Percentiles rank a stretch among this genome's conserved stretches.
Conservation (phyloP, 495 filamentous ascomycete species). For the Daldinia bambusicola region DNA sequence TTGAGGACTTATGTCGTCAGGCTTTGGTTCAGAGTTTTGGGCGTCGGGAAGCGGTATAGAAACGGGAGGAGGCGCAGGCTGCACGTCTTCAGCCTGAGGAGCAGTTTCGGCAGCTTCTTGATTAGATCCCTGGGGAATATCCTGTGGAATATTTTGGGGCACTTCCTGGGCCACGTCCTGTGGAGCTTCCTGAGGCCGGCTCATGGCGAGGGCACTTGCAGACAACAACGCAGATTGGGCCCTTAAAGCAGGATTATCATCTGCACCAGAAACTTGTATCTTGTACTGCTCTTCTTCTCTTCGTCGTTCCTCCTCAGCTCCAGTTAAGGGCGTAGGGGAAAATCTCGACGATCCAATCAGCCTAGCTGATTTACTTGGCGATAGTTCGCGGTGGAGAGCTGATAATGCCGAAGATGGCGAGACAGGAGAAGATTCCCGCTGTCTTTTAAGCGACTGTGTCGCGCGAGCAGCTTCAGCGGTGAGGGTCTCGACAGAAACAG, state of each 20-base stretch:
- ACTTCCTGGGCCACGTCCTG: slow-evolving; percentile 37
- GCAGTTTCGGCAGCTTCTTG: slow-evolving; percentile 35
- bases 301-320: slow-evolving; percentile 65
- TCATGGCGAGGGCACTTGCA: slow-evolving; percentile 60
- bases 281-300: slow-evolving; percentile 60
- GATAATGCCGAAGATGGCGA: slow-evolving; percentile 51
- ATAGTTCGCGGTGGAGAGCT: slow-evolving; percentile 52
- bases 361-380: slow-evolving; percentile 64
- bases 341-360: slow-evolving; percentile 60
- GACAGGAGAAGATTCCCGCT: slow-evolving; percentile 58
- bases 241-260: slow-evolving; percentile 64
- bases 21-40: slow-evolving; percentile 46
- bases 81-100: slow-evolving; percentile 35
- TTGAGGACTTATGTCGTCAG: slow-evolving; percentile 53
- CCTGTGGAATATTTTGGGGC: slow-evolving; percentile 39
- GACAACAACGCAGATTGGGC: slow-evolving; percentile 66
- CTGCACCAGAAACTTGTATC: slow-evolving; percentile 51
- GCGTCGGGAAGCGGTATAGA: slow-evolving; percentile 50
- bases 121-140: slow-evolving; percentile 29
- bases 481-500: slow-evolving; percentile 48
- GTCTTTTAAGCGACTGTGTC: slow-evolving; percentile 60
- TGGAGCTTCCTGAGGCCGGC: slow-evolving; percentile 58
- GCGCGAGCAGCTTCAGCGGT: slow-evolving; percentile 49
- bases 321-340: slow-evolving; percentile 61
- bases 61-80: slow-evolving; percentile 43